These are phyloP conservation scores for Yamadazyma diddensiae DNA, from an alignment of 1,139 yeast genomes.

Conservation along the genomic window DNA sequence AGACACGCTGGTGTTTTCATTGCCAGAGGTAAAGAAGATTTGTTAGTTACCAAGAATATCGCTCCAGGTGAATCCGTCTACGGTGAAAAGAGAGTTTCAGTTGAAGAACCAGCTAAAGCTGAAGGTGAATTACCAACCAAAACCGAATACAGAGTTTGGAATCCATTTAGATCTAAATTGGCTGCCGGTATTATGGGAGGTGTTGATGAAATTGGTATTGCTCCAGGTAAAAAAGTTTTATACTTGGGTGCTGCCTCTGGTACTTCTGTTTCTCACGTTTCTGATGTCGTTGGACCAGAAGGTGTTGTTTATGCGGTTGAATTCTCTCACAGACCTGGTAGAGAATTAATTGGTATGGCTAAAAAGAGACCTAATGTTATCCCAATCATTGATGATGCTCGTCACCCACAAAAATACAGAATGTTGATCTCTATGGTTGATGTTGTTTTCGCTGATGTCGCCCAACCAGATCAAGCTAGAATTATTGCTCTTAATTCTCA, in stretches of 20 bases:
- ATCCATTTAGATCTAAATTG: conserved; percentile 98
- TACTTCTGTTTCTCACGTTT: conserved; percentile 97
- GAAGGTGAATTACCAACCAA: conserved; percentile 90
- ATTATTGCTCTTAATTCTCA: conserved; percentile 97
- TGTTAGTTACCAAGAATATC: conserved; percentile 90
- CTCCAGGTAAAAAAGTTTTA: conserved; percentile 96
- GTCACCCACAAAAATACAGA: conserved; percentile 99
- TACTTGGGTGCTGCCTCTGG: conserved; percentile 99
- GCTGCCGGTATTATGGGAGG: conserved; percentile 99
- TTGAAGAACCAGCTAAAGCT: conserved; percentile 87
- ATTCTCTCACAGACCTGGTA: conserved; percentile 99
- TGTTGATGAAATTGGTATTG: conserved; percentile 94
- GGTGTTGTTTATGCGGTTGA: conserved; percentile 98
- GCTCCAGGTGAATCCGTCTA: conserved; percentile 98
- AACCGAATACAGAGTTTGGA: conserved; percentile 99
- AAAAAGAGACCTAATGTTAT: conserved; percentile 99
- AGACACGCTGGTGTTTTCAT: conserved; percentile 97
- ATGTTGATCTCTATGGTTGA: conserved; percentile 99
- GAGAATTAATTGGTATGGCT: conserved; percentile 99
- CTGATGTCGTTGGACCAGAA: conserved; percentile 98
- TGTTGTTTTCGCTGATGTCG: conserved; percentile 98
- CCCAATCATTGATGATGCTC: conserved; percentile 98
- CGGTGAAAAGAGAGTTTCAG: conserved; percentile 94
- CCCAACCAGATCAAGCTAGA: conserved; percentile 99
- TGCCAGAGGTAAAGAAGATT: conserved; percentile 99